Conservation (phyloP, 768 basidiomycete genomes). For the Rhizopogon sp. region DNA sequence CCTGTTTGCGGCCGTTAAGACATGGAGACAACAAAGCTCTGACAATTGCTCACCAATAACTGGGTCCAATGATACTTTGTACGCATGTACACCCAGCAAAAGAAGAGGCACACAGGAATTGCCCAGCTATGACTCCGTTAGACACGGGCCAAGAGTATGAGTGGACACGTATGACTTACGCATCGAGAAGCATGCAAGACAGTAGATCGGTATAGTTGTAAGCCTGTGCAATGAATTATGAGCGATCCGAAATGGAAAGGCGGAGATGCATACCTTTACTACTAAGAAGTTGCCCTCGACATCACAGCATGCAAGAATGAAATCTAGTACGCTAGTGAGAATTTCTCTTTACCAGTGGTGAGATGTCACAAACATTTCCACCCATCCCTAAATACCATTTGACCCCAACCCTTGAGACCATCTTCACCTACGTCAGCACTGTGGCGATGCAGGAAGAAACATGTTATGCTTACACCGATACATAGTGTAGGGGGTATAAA, state of each 20-base stretch:
- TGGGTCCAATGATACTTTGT: conserved; percentile 82
- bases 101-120: conserved; percentile 80
- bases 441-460: not conserved
- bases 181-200: conserved; percentile 90
- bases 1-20: conserved; percentile 34
- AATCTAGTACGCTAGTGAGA: conserved; percentile 40
- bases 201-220: conserved; percentile 84
- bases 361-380: conserved; percentile 69
- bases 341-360: not conserved
- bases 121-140: conserved; percentile 57
- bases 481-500: conserved; percentile 88
- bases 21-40: not conserved
- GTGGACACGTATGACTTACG: conserved; percentile 38
- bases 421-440: conserved; percentile 36
- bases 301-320: conserved; percentile 74
- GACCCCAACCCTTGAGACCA: conserved; percentile 81
- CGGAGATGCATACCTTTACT: conserved; percentile 46
- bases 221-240: conserved; percentile 37
- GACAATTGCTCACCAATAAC: conserved; percentile 48
- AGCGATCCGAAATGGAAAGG: not conserved
- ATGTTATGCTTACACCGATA: conserved; percentile 60
- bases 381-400: conserved; percentile 66
- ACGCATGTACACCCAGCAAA: conserved; percentile 81
- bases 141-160: not conserved
- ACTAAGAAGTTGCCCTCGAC: conserved; percentile 89